Evolutionary conservation across 1,139 yeast genomes (phyloP).

Genomic region (Meyerozyma elateridarum): DNA sequence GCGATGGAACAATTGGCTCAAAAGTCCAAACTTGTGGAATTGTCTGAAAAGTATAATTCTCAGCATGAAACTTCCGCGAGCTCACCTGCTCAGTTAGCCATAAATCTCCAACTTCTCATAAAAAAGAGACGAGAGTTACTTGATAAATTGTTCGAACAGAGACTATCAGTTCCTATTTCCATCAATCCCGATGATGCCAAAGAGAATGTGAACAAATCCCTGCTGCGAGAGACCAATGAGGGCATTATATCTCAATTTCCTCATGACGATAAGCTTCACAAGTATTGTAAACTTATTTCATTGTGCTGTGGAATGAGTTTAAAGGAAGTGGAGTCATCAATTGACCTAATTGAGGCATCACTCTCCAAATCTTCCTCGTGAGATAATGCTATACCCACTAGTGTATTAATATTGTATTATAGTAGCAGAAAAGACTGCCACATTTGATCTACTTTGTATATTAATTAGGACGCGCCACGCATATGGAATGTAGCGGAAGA

Average conservation of each 20-base stretch:
- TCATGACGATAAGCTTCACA: conserved; percentile 32
- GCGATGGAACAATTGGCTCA: conserved; percentile 13
- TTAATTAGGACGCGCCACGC: too few species aligned
- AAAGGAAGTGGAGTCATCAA: conserved; percentile 37
- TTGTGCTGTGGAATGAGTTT: conserved; percentile 43
- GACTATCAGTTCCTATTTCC: conserved; percentile 22
- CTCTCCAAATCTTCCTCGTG: conserved; percentile 15
- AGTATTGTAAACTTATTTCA: conserved; percentile 40
- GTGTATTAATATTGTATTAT: conserved; percentile 4
- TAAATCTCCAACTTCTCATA: conserved; percentile 22
- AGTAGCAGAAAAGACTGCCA: neutral
- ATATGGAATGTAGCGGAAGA: too few species aligned
- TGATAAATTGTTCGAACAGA: conserved; percentile 17
- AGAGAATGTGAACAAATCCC: conserved; percentile 5
- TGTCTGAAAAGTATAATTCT: conserved; percentile 5
- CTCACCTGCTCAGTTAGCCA: conserved; percentile 14
- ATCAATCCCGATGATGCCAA: conserved; percentile 9
- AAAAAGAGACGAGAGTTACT: conserved; percentile 17
- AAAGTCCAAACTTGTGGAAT: conserved; percentile 8
- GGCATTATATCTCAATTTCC: conserved; percentile 24
- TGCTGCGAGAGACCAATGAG: conserved; percentile 2
- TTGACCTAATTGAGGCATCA: conserved; percentile 42
- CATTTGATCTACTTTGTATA: too few species aligned
- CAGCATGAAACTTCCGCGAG: neutral
- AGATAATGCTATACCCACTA: too few species aligned